These are phyloP conservation scores for Tillandsia fasciculata DNA, from an alignment of 176 grass and related monocot genomes.

Conservation along the genomic window DNA sequence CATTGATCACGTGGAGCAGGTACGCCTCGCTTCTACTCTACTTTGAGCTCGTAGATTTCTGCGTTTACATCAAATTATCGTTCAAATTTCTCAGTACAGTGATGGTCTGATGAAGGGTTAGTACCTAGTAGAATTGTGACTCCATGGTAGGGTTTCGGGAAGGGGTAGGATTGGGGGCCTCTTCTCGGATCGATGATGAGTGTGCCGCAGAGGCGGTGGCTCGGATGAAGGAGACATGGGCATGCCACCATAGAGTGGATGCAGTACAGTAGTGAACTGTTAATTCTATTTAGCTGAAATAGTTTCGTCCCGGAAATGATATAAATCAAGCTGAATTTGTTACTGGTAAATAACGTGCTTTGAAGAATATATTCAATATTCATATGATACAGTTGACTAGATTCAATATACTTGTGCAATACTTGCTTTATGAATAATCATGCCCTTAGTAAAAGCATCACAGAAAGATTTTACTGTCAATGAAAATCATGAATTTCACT, in stretches of 20 bases:
- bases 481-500: too few relatives aligned
- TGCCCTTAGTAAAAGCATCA: too few relatives aligned
- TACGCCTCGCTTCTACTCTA: constrained; percentile 28
- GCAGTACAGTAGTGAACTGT: constrained; percentile 22
- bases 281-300: not conserved
- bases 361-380: too few relatives aligned
- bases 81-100: too few relatives aligned
- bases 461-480: too few relatives aligned
- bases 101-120: not conserved
- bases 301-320: too few relatives aligned
- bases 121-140: constrained; percentile 34
- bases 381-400: too few relatives aligned
- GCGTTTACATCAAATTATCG: too few relatives aligned
- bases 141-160: constrained; percentile 35
- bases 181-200: constrained; percentile 35
- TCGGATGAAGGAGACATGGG: constrained; percentile 43
- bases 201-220: constrained; percentile 42
- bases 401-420: too few relatives aligned
- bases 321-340: too few relatives aligned
- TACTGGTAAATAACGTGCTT: too few relatives aligned
- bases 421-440: too few relatives aligned
- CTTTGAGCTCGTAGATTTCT: constrained; percentile 19
- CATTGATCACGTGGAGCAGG: constrained; percentile 54
- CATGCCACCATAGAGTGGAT: constrained; percentile 56
- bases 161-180: constrained; percentile 34